A percentile compares a stretch with the other conserved stretches of the same genome.
Conservation (phyloP, 2,329 filamentous ascomycete species). For the Diaporthe longicolla region DNA sequence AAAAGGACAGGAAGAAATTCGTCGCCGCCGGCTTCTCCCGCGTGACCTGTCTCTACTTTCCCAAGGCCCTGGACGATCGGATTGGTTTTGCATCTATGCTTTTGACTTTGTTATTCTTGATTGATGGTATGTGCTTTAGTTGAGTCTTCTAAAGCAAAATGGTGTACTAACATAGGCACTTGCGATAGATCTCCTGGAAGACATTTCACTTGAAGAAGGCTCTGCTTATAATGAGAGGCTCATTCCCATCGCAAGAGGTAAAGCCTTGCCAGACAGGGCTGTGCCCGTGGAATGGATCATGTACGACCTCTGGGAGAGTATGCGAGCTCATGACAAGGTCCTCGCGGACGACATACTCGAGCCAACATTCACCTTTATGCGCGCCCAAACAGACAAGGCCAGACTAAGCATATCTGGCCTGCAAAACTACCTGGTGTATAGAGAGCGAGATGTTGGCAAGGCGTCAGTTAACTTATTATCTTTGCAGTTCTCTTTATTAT, state of each 20-base stretch:
- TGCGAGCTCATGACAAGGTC: conserved; percentile 52
- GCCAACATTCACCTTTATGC: conserved; percentile 56
- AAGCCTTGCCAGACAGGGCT: conserved; percentile 49
- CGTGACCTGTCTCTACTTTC: conserved; percentile 56
- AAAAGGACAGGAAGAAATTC: conserved; percentile 52
- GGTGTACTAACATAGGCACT: not conserved
- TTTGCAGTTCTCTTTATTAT: too few species aligned
- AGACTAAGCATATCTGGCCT: conserved; percentile 49
- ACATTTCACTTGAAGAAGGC: conserved; percentile 57
- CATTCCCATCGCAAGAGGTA: conserved; percentile 53
- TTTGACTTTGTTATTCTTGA: conserved; percentile 57
- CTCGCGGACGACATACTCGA: conserved; percentile 56
- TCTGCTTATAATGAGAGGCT: conserved; percentile 54
- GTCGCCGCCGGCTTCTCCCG: conserved; percentile 51
- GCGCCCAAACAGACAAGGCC: conserved; percentile 54
- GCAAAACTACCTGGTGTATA: conserved; percentile 54
- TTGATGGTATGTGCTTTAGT: conserved; percentile 54
- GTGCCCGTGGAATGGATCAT: conserved; percentile 55
- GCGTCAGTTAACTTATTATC: conserved; percentile 49
- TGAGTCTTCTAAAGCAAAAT: not conserved
- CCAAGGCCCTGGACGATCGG: conserved; percentile 54
- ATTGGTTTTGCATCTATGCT: conserved; percentile 56
- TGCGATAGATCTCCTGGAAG: conserved; percentile 54
- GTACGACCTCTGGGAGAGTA: conserved; percentile 57
- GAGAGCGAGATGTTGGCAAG: conserved; percentile 56